Evolutionary conservation across 805 yeast species (phyloP).

Genomic region (Lipomyces mesembrius): DNA sequence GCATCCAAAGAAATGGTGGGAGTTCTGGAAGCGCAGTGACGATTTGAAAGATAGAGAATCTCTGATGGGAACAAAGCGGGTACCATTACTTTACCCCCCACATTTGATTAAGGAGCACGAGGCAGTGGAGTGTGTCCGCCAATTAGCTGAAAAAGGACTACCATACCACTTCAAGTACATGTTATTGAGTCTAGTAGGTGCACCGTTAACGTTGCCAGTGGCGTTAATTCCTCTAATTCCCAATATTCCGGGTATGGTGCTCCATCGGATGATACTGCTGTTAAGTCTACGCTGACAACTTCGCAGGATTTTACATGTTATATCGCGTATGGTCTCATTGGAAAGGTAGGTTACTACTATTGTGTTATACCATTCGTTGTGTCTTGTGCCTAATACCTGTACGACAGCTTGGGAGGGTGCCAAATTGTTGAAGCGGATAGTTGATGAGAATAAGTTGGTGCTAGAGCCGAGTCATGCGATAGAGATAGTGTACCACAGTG

Average conservation of each 20-base stretch:
- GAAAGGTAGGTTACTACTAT: conserved; percentile 46
- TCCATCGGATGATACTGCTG: neutral
- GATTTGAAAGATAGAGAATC: conserved; percentile 40
- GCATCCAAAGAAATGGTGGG: conserved; percentile 36
- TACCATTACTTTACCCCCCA: conserved; percentile 55
- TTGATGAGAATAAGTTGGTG: conserved; percentile 52
- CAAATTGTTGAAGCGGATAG: conserved; percentile 62
- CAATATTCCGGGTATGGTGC: conserved; percentile 71
- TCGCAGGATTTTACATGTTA: conserved; percentile 63
- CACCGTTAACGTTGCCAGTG: conserved; percentile 81
- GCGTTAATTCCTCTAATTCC: conserved; percentile 86
- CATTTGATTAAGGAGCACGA: conserved; percentile 44
- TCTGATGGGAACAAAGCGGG: conserved; percentile 24
- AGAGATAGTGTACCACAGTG: conserved; percentile 16
- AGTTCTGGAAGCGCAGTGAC: conserved; percentile 54
- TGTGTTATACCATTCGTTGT: neutral
- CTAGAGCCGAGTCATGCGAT: conserved; percentile 40
- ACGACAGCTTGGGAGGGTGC: conserved; percentile 68
- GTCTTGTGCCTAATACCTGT: neutral
- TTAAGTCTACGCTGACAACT: neutral
- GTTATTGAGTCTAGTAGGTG: conserved; percentile 56
- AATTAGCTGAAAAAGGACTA: conserved; percentile 53
- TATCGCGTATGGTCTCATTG: conserved; percentile 84
- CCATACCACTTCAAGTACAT: conserved; percentile 62
- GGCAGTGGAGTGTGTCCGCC: conserved; percentile 50